Base-by-base conservation (phyloP, 2,329 filamentous ascomycete species). In the Geosmithia morbida region DNA sequence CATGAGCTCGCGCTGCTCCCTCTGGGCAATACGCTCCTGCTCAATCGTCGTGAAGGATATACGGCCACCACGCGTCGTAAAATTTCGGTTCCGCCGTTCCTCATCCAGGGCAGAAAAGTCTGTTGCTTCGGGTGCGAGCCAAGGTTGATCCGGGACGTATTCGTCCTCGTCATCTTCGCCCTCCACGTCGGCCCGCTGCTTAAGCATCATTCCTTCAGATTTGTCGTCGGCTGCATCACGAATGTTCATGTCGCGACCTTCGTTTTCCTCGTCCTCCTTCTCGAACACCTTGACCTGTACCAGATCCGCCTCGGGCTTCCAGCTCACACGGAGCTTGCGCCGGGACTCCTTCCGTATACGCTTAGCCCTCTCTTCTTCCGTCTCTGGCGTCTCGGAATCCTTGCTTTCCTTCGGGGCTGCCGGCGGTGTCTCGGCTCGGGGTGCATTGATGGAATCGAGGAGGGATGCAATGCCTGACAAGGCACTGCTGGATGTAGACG, bases 141-240 rank as follows among this genome's bases (percentile, higher is more conserved):
- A 77, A 46, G 75, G 65, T 47, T 69, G 66, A 48, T 75, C 70
- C 5, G 70, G 68, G 44, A 71, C 56, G 48, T 77, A 74, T 20
- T 76, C 74, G 1, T 83, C 77, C 10, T 81, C 50, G 47, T 77
- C 74, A 20, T 76, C 74, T 1, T 83, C 77, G 11, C 81, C 50
- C 26, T 69, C 68, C 7, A 70, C 65, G 43, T 59, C 51, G 18
- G 59, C 61, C n/a, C 72, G 67, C 52, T 72, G 70, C 55, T 79
- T 81, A 46, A 81, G 65, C 54, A 83, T 79, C 68, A 83, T 79
- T 45, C 85, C 82, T 56, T 86, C 85, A 5, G 79, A 80, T 45
- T 79, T 79, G 55, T 86, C 81, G 58, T 88, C 84, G 29, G 75
- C 75, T 3, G 82, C 82, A 60, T 88, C 83, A 45, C 78, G 77